Percentiles rank a stretch among this genome's conserved stretches.
These are phyloP conservation scores for Metroxylon sagu DNA, from an alignment of 176 grass and related monocot species.

Conservation along the genomic window DNA sequence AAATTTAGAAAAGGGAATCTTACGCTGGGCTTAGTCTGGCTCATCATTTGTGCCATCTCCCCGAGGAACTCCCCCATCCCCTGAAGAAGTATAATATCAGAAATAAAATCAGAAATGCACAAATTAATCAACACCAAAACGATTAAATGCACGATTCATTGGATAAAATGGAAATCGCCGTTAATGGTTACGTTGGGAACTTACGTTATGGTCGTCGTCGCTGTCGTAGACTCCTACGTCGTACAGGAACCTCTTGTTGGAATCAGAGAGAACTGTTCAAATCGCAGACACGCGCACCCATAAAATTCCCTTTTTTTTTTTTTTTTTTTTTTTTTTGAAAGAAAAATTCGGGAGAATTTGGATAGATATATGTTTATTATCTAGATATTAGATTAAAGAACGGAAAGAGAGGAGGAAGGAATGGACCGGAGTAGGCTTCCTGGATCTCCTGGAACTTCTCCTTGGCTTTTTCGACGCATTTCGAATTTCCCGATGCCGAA, in stretches of 20 bases:
- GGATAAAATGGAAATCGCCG: too few species aligned
- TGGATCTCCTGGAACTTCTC: conserved; percentile 98
- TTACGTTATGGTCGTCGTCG: conserved; percentile 44
- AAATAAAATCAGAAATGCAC: too few species aligned
- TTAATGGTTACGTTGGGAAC: too few species aligned
- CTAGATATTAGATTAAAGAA: not conserved
- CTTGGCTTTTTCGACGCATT: conserved; percentile 70
- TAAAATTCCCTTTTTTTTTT: not conserved
- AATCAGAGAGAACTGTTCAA: conserved; percentile 71
- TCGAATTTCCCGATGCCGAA: conserved; percentile 46
- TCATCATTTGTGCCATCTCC: conserved; percentile 99
- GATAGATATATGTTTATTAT: too few species aligned
- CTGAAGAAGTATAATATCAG: conserved; percentile 16
- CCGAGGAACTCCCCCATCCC: conserved; percentile 89
- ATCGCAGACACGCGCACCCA: not conserved
- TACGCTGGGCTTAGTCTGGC: conserved; percentile 54
- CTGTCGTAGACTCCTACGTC: conserved; percentile 75
- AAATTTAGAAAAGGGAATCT: conserved; percentile 1
- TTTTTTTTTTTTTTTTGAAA: not conserved
- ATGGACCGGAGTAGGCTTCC: conserved; percentile 65
- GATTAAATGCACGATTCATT: too few species aligned
- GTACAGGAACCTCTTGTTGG: conserved; percentile 92
- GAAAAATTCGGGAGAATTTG: not conserved
- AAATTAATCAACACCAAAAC: too few species aligned
- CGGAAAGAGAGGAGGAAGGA: conserved; percentile 10